These are phyloP conservation scores for baker's yeast (Saccharomyces cerevisiae) DNA, from an alignment of 805 yeast species.

Conservation along the genomic window DNA sequence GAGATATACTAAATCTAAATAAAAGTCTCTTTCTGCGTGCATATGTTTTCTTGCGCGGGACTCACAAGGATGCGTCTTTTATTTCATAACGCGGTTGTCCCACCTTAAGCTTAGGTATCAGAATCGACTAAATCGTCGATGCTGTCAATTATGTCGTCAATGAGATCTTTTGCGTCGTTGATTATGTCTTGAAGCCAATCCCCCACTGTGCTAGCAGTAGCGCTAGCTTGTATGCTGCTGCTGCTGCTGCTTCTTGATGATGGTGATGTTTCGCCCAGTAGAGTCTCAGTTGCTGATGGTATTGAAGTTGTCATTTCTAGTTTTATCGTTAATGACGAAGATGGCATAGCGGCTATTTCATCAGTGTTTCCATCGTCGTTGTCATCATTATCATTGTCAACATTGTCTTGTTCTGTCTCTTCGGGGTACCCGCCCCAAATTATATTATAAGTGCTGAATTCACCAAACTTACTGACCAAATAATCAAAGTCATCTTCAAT, in stretches of 20 bases:
- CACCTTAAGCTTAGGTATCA: neutral
- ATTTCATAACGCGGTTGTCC: neutral
- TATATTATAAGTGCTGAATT: conserved; percentile 13
- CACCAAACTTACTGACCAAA: conserved; percentile 7
- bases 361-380: conserved; percentile 1
- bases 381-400: conserved; percentile 13
- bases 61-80: neutral
- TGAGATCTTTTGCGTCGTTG: conserved; percentile 18
- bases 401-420: conserved; percentile 9
- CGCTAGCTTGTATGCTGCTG: conserved; percentile 12
- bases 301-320: neutral
- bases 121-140: conserved; percentile 8
- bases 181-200: conserved; percentile 9
- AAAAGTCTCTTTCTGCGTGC: neutral
- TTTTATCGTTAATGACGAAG: neutral
- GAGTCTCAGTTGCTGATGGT: neutral
- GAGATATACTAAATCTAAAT: neutral
- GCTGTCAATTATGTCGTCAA: conserved; percentile 23
- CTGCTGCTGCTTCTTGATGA: conserved; percentile 12
- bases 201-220: conserved; percentile 4
- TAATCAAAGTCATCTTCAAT: conserved; percentile 41
- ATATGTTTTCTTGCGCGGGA: neutral
- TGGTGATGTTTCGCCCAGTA: neutral
- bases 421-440: conserved; percentile 17
- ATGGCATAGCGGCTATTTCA: neutral